Base-by-base conservation (phyloP, 192 early-diverging fungal species). In the Umbelopsis sp. region DNA sequence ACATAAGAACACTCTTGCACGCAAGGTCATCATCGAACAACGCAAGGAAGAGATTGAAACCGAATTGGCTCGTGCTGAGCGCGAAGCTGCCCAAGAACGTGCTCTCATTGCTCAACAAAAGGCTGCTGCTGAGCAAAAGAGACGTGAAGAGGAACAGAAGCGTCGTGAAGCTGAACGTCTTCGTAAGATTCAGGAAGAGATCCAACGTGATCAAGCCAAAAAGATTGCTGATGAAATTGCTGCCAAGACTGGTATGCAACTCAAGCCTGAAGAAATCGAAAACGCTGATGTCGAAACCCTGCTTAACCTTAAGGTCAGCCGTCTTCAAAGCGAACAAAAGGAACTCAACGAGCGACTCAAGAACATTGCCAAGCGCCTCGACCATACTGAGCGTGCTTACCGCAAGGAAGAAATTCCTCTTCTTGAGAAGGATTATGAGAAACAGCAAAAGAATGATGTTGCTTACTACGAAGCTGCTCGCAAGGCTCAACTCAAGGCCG, bases 301-400 rank as follows among this genome's bases (percentile, higher is more conserved):
- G 65, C 77, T 94, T 51, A 88, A 93, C 67, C 80, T 97, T 65
- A 95, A 98, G 87, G 86, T 94, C 20, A 89, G 95, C 77, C 90
- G 96, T 74, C 75, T 97, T 31, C 93, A 99, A 81, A 93, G 96
- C 79, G 95, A 96, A 78, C 90, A 92, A 82, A 83, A 83, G 34
- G 96, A 96, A 75, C 83, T 93, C 75, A 86, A 88, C 72, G 81
- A 84, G 62, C 92, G 94, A 73, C 84, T 94, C 71, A 90, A 89
- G 81, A 56, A 82, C 20, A 83, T 92, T 69, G 82, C 83, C 65
- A 96, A 96, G 80, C 87, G 90, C 71, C 69, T 92, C 31, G 98
- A 99, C 82, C 94, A 96, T 77, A 85, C 90, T 20, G 96, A 97
- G 82, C 94, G 98, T 77, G 98, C 97, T 17, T 92, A 84, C 84